Conservation (phyloP, 352 stramenopile species). For the Pseudoperonospora humuli region DNA sequence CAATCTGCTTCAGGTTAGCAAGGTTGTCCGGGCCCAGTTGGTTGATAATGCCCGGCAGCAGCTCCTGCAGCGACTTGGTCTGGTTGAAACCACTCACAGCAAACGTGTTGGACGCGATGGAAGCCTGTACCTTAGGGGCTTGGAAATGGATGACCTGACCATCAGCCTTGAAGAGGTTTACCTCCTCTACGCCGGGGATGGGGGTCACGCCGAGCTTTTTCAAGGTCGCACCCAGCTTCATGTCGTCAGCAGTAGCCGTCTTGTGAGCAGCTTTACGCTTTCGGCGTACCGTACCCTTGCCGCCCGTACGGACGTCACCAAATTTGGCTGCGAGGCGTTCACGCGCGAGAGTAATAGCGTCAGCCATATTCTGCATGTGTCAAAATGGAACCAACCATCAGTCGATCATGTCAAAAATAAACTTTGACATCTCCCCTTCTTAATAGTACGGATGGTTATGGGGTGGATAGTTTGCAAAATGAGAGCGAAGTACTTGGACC, state of each 20-base stretch:
- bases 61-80: slow-evolving; percentile 96
- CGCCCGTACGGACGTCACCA: slow-evolving; percentile 89
- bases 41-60: slow-evolving; percentile 97
- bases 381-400: too few relatives aligned
- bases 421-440: not conserved
- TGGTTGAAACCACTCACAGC: slow-evolving; percentile 92
- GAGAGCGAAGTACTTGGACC: not conserved
- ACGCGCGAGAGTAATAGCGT: slow-evolving; percentile 85
- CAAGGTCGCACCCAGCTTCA: slow-evolving; percentile 94
- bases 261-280: slow-evolving; percentile 95
- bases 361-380: slow-evolving; percentile 52
- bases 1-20: slow-evolving; percentile 92
- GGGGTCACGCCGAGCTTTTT: slow-evolving; percentile 98
- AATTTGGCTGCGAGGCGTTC: slow-evolving; percentile 83
- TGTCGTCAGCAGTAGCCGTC: slow-evolving; percentile 92
- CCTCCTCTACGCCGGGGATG: slow-evolving; percentile 98
- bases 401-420: not conserved
- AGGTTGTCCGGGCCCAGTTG: slow-evolving; percentile 97
- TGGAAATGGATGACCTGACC: slow-evolving; percentile 98
- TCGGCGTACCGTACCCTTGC: slow-evolving; percentile 93
- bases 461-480: not conserved
- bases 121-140: slow-evolving; percentile 96
- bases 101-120: slow-evolving; percentile 97
- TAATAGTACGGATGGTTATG: too few relatives aligned
- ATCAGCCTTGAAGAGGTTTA: slow-evolving; percentile 99